Base-by-base conservation (phyloP, 768 basidiomycete species). In the Termitomyces sp. region DNA sequence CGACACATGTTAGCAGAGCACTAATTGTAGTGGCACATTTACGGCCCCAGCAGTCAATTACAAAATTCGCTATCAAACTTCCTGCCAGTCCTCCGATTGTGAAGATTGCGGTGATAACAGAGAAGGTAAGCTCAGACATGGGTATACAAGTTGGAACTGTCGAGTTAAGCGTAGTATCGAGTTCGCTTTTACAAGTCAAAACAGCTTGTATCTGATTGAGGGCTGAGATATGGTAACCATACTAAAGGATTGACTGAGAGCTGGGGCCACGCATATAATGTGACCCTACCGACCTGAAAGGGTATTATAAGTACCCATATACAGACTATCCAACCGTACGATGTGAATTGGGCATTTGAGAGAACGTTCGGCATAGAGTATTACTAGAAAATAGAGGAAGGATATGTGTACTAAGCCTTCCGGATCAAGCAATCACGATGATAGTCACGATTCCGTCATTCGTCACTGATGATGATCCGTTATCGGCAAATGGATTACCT, bases 181-280 rank as follows among this genome's bases (percentile, higher is more conserved):
- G 47, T 27, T 64, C 57, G 33, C 63, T 65, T 53, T 81, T 80
- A 75, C 93, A 96, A 3, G 89, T 92, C 58, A 95, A 69, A 45
- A 88, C 84, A 5, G 81, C 81, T 67, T 92, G 86, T 27, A 95
- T 86, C 69, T 95, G 93, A 70, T 98, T 98, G 59, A 98, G 81
- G 16, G 88, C 88, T 1, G 93, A 91, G 44, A 94, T 91, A 70
- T 96, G 93, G 71, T 90, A 97, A n/a, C 94, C 95, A 74, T 92
- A 93, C 83, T 91, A 52, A 18, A 31, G 15, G 27, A 36, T 51
- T 37, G 12, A 16, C n/a, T 41, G 44, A 63, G 34, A 42, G n/a
- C n/a, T 50, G 51, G 20, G 53, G 54, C 22, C 22, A 47, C 16
- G 27, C 18, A 24, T 33, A 31, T 33, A 39, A 4, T 20, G 47